These are phyloP conservation scores for Saposhnikovia divaricata DNA, from an alignment of 129 eudicot genomes.

Conservation along the genomic window DNA sequence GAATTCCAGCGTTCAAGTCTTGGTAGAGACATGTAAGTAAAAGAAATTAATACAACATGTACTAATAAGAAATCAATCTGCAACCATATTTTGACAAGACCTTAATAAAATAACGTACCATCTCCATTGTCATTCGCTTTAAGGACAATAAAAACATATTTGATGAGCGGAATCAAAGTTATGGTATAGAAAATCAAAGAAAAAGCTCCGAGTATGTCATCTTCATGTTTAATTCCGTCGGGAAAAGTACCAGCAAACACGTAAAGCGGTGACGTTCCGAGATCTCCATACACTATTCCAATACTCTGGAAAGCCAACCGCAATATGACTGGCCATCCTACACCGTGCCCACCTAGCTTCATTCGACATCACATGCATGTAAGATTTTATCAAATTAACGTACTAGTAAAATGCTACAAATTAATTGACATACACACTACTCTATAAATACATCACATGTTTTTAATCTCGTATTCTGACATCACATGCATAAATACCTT, in stretches of 20 bases:
- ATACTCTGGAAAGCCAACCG: slow-evolving; percentile 73
- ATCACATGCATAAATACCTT: slow-evolving; percentile 4
- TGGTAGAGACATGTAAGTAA: too few species aligned
- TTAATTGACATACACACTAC: too few species aligned
- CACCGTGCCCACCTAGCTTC: slow-evolving; percentile 4
- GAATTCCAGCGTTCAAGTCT: too few species aligned
- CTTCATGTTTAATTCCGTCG: slow-evolving; percentile 51
- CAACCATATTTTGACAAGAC: too few species aligned
- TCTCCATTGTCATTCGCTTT: slow-evolving; percentile 80
- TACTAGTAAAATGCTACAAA: too few species aligned
- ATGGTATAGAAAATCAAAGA: slow-evolving; percentile 70
- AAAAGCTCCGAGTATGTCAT: slow-evolving; percentile 61
- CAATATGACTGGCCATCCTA: slow-evolving; percentile 46
- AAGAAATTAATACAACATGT: too few species aligned
- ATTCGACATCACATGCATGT: neutral
- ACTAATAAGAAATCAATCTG: too few species aligned
- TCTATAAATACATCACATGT: neutral
- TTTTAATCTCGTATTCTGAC: neutral
- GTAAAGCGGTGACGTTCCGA: slow-evolving; percentile 87
- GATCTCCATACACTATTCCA: slow-evolving; percentile 78
- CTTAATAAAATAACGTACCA: slow-evolving; percentile 25
- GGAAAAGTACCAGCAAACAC: slow-evolving; percentile 52
- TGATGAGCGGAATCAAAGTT: slow-evolving; percentile 65
- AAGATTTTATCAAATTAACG: too few species aligned
- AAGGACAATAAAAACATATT: slow-evolving; percentile 63